Conservation (phyloP, 768 basidiomycete species). For the Phylloporus arenicola region DNA sequence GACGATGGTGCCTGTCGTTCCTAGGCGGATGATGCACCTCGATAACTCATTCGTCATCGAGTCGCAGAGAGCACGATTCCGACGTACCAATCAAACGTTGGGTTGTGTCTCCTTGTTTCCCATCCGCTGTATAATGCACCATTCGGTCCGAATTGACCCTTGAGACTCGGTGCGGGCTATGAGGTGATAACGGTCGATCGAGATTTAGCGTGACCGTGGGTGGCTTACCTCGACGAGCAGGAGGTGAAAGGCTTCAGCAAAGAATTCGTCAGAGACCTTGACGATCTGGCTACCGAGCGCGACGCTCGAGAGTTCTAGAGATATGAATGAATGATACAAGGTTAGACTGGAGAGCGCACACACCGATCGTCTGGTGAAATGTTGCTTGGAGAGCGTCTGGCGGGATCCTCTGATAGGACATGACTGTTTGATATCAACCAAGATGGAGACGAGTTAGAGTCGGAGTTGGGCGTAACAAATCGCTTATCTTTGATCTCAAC, state of each 20-base stretch:
- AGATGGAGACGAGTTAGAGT: background rate
- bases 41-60: background rate
- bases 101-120: slow-evolving; percentile 90
- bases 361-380: slow-evolving; percentile 52
- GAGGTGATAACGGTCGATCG: background rate
- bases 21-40: slow-evolving; percentile 89
- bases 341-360: background rate
- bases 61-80: no score
- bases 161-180: slow-evolving; percentile 81
- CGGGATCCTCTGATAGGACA: slow-evolving; percentile 42
- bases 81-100: slow-evolving; percentile 77
- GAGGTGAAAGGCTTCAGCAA: slow-evolving; percentile 79
- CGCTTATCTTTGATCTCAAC: background rate
- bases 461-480: background rate
- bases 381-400: slow-evolving; percentile 42
- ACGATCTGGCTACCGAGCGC: slow-evolving; percentile 73
- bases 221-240: slow-evolving; percentile 69
- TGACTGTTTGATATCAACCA: slow-evolving; percentile 12
- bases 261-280: slow-evolving; percentile 91
- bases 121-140: slow-evolving; percentile 94
- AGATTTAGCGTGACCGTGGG: background rate
- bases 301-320: slow-evolving; percentile 80
- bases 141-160: slow-evolving; percentile 96
- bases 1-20: slow-evolving; percentile 61
- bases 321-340: background rate